Percentiles rank a stretch among this genome's conserved stretches.
Conservation (phyloP, 495 filamentous ascomycete genomes). For the Massariosphaeria phaeospora region DNA sequence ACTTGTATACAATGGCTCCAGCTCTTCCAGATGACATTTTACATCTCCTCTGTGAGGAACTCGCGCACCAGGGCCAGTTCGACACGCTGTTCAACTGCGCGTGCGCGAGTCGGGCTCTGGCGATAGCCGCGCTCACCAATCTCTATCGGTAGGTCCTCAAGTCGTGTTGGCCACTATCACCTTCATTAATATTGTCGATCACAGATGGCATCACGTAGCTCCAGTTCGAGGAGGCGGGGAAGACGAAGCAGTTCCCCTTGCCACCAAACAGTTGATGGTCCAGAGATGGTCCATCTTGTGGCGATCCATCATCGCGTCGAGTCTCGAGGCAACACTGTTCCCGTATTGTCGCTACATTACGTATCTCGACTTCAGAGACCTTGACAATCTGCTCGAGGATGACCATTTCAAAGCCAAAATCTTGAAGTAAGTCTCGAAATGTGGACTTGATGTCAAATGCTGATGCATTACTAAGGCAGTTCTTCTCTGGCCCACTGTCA, state of each 20-base stretch:
- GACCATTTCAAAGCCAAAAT: slow-evolving; percentile 30
- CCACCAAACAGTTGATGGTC: slow-evolving; percentile 40
- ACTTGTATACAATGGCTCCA: slow-evolving; percentile 29
- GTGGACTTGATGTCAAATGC: background rate
- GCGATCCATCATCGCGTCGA: slow-evolving; percentile 65
- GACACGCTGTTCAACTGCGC: slow-evolving; percentile 54
- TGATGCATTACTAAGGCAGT: slow-evolving; percentile 24
- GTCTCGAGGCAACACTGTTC: slow-evolving; percentile 56
- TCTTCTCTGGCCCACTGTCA: slow-evolving; percentile 37
- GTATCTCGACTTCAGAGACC: slow-evolving; percentile 56
- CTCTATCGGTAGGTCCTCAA: slow-evolving; percentile 55
- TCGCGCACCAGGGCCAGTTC: slow-evolving; percentile 52
- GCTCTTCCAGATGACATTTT: slow-evolving; percentile 56
- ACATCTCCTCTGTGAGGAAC: slow-evolving; percentile 53
- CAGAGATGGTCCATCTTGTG: slow-evolving; percentile 60
- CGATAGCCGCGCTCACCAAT: slow-evolving; percentile 52
- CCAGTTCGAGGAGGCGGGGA: slow-evolving; percentile 32
- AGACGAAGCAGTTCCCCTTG: slow-evolving; percentile 30
- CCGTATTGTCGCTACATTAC: slow-evolving; percentile 68
- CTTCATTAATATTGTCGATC: background rate
- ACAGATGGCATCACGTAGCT: slow-evolving; percentile 23
- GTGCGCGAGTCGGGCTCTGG: slow-evolving; percentile 48
- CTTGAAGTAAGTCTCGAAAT: slow-evolving; percentile 18
- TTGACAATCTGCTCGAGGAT: slow-evolving; percentile 55
- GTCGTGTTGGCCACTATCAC: background rate